Evolutionary conservation across 2,329 filamentous ascomycete species (phyloP), one percentile per base, ranked within the genome.

Genomic region (Arthroderma sp.): DNA sequence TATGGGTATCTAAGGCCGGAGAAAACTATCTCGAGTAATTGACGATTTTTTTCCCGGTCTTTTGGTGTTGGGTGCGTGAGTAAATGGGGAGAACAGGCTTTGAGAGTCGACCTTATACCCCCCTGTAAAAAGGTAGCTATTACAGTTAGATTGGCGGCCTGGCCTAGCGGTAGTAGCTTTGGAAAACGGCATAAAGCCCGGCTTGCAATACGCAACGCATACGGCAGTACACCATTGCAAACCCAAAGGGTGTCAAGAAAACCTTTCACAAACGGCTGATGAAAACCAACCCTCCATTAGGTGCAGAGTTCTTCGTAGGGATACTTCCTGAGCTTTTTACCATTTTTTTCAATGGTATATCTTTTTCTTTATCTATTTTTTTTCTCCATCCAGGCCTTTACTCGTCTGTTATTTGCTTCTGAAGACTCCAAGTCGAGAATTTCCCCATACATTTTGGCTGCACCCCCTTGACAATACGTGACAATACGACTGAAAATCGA

Each of bases 181-280:
- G 15, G 36, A 11, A 11, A 34, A 9, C 27, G 33, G 30, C 38
- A 27, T 41, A 27, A 36, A 34, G 8, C 3, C 38, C 38, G 34
- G 43, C 38, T 46, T 46, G 38, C 44, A 38, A 33, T 36, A 36
- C 28, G 44, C 42, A 41, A 41, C 43, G 43, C 43, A 27, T 22
- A 41, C 27, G 43, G 43, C 38, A 15, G 43, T 27, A 9, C 43
- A 10, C 8, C 27, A 10, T 36, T 4, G 43, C 33, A 31, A 39
- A 32, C 32, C n/a, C 8, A 44, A 22, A 1, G 15, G 15, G 15
- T 22, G 15, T 22, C 15, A 22, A 22, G 15, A 22, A 22, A 22
- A 22, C 15, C 15, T 22, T 22, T 22, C 15, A 22, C 15, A 22
- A 42, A 36, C 31, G 37, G 32, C 29, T 22, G 31, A 5, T 4